phyloP scores from a whole-genome alignment of 2,329 filamentous ascomycete genomes.

The Cordyceps farinosa region DNA sequence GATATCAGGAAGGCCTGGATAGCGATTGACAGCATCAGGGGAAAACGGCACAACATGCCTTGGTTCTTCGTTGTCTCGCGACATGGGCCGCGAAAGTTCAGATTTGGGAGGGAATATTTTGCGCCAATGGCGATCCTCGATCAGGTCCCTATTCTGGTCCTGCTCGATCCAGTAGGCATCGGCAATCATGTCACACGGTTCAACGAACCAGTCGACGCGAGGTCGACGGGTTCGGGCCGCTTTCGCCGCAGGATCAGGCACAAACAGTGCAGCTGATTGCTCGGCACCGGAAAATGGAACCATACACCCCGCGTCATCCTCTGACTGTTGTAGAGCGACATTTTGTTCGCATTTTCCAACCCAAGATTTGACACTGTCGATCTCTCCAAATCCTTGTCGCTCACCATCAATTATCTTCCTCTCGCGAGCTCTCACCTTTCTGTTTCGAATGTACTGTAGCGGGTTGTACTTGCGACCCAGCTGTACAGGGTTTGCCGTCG shows the following conservation, averaged over 20 bases:
- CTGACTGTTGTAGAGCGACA: conserved; percentile 23
- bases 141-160: conserved; percentile 70
- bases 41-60: conserved; percentile 26
- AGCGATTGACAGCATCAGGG: conserved; percentile 26
- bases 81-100: conserved; percentile 29
- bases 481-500: conserved; percentile 23
- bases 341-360: conserved; percentile 59
- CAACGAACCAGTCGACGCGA: conserved; percentile 79
- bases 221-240: conserved; percentile 64
- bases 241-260: conserved; percentile 43
- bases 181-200: conserved; percentile 80
- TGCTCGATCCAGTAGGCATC: conserved; percentile 91
- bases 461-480: conserved; percentile 81
- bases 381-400: conserved; percentile 71
- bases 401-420: conserved; percentile 71
- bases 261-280: conserved; percentile 38
- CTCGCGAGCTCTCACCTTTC: conserved; percentile 78
- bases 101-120: conserved; percentile 59
- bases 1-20: conserved; percentile 19
- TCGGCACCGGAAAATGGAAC: conserved; percentile 47
- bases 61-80: conserved; percentile 30
- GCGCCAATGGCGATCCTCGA: conserved; percentile 75
- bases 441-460: conserved; percentile 86
- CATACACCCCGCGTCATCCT: conserved; percentile 28
- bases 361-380: conserved; percentile 70